Evolutionary conservation across 148 eudicot genomes (phyloP).

Genomic region (Arctostaphylos glauca): DNA sequence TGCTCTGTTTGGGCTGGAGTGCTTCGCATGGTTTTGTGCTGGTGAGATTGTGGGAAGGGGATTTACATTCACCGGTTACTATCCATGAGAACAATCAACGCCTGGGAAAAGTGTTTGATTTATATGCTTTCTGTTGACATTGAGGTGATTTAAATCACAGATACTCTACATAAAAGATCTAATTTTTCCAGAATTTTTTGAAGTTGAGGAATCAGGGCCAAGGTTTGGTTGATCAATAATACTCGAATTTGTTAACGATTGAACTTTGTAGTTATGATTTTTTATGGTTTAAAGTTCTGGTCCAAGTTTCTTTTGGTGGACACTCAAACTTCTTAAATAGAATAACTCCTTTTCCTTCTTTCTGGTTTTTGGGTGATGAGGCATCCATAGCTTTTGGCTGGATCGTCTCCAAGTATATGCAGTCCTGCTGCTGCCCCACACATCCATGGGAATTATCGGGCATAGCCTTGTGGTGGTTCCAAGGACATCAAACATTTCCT

Average conservation of each 20-base stretch:
- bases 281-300: neutral
- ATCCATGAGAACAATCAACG: conserved; percentile 25
- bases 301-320: neutral
- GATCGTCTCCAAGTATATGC: neutral
- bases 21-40: conserved; percentile 52
- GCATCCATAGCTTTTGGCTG: neutral
- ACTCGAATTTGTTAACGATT: conserved; percentile 9
- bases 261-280: conserved; percentile 11
- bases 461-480: too few relatives aligned
- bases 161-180: conserved; percentile 21
- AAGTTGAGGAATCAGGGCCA: conserved; percentile 28
- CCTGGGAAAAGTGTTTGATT: neutral
- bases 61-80: conserved; percentile 51
- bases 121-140: conserved; percentile 10
- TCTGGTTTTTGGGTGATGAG: neutral
- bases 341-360: neutral
- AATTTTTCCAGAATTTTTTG: conserved; percentile 8
- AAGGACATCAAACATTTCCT: too few relatives aligned
- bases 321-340: neutral
- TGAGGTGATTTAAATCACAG: conserved; percentile 19
- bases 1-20: conserved; percentile 47
- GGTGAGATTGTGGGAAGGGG: conserved; percentile 62
- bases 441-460: too few relatives aligned
- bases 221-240: conserved; percentile 23
- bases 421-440: neutral